A percentile compares a stretch with the other conserved stretches of the same genome.
Evolutionary conservation across 2,329 filamentous ascomycete genomes (phyloP).

Genomic region (Talaromyces albobiverticillius): DNA sequence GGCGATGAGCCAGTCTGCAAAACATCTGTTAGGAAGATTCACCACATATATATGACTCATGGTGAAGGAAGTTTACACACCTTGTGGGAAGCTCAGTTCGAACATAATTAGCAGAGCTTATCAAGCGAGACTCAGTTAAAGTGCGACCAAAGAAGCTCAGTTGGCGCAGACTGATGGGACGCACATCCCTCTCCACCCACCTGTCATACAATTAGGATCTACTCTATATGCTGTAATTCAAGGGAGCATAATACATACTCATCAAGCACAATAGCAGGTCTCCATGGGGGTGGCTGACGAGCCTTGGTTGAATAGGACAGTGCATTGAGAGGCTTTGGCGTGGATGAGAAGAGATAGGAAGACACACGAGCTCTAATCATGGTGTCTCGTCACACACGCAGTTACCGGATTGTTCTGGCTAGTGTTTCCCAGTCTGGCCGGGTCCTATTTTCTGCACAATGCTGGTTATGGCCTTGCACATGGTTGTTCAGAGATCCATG

Average conservation of each 20-base stretch:
- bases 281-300: conserved; percentile 52
- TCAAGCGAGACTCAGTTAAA: conserved; percentile 80
- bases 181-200: conserved; percentile 88
- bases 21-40: conserved; percentile 5
- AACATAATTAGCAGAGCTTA: conserved; percentile 97
- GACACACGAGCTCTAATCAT: conserved; percentile 36
- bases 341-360: conserved; percentile 30
- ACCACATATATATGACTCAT: neutral
- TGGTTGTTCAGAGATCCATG: neutral
- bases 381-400: conserved; percentile 24
- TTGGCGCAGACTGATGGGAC: conserved; percentile 94
- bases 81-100: conserved; percentile 87
- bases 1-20: conserved; percentile 77
- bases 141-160: conserved; percentile 96
- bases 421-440: neutral
- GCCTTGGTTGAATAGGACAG: conserved; percentile 27
- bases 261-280: conserved; percentile 58
- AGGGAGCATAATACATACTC: conserved; percentile 44
- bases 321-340: conserved; percentile 20
- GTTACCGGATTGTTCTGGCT: conserved; percentile 21
- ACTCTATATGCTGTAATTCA: neutral
- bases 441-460: conserved; percentile 3
- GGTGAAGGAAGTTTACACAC: conserved; percentile 39
- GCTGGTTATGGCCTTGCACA: conserved; percentile 1
- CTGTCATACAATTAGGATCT: conserved; percentile 44